Base-by-base conservation (phyloP, 2,329 filamentous ascomycete genomes). In the Polytolypa hystricis region DNA sequence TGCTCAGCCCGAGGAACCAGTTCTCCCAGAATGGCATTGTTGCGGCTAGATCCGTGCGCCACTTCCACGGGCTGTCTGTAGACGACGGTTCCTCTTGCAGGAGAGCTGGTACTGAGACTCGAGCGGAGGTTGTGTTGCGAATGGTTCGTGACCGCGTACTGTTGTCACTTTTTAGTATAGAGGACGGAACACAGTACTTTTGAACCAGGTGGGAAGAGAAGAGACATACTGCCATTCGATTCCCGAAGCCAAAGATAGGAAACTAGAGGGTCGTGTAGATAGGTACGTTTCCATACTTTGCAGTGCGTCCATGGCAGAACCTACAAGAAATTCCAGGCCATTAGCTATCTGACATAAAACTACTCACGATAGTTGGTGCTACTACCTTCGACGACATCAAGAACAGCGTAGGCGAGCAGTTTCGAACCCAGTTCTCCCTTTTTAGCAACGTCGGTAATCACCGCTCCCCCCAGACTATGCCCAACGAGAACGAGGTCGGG, bases 211-310 rank as follows among this genome's bases (percentile, higher is more conserved):
- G 7, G 35, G 4, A n/a, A n/a, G n/a, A n/a, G 25, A 16, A 12
- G 30, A 18, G 31, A 57, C 65, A 38, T 57, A 69, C 65, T 98
- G 91, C 91, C 91, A 98, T 51, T 93, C 84, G 46, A 98, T 85
- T 5, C 81, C 89, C 3, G 81, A 74, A 44, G 81, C 71, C 12
- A 94, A 49, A 9, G 77, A 81, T n/a, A 76, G 67, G 51, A 98
- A 98, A 2, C 78, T 75, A 6, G 69, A 66, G 0, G 91, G 91
- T 15, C 91, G 73, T 4, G 80, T 86, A 1, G 82, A 79, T 14
- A 98, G 71, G 57, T 95, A 95, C 3, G 79, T 81, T 47, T 91
- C 81, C 91, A 98, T 98, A 58, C 82, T 87, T 57, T 86, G 79
- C 36, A 98, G 69, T 2, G 91, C 89, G 56, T 96, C 91, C 60